Conservation (phyloP, 306 rosid genomes). For the Astragalus glycyphyllos region DNA sequence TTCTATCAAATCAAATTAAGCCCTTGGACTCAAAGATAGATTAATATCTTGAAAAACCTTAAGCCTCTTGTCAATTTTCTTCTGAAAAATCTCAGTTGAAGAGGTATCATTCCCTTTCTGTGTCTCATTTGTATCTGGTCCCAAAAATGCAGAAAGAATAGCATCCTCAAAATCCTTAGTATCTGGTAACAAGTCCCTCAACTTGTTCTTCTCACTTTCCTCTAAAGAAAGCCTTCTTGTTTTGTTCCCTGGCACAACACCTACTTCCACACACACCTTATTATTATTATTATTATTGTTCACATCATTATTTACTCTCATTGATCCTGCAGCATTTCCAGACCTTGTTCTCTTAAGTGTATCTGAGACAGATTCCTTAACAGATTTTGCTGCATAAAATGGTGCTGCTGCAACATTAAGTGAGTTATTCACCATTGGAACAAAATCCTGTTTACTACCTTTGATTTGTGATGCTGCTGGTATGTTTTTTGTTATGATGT, state of each 20-base stretch:
- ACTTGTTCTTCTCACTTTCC: conserved; percentile 47
- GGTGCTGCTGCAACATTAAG: conserved; percentile 87
- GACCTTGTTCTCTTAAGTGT: conserved; percentile 92
- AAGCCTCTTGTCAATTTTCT: conserved; percentile 82
- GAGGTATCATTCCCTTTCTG: conserved; percentile 35
- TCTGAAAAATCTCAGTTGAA: conserved; percentile 42
- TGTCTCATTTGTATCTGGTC: conserved; percentile 50
- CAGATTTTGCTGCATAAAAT: conserved; percentile 63
- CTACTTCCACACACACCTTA: conserved; percentile 46
- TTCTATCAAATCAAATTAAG: conserved; percentile 44
- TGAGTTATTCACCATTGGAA: conserved; percentile 41
- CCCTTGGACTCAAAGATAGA: conserved; percentile 89
- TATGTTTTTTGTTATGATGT: conserved; percentile 39
- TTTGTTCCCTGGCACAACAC: conserved; percentile 61
- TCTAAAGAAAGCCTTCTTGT: conserved; percentile 66
- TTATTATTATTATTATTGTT: conserved; percentile 8
- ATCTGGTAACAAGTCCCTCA: conserved; percentile 66
- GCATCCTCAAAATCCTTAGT: conserved; percentile 92
- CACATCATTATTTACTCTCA: conserved; percentile 48
- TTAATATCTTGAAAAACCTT: conserved; percentile 89
- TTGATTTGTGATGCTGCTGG: conserved; percentile 40
- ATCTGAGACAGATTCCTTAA: conserved; percentile 55
- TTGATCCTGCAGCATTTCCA: conserved; percentile 64
- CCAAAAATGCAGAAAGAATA: conserved; percentile 75
- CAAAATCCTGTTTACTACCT: conserved; percentile 41